Evolutionary conservation across 331 rosid species (phyloP).

Genomic region (Quercus tomentella): DNA sequence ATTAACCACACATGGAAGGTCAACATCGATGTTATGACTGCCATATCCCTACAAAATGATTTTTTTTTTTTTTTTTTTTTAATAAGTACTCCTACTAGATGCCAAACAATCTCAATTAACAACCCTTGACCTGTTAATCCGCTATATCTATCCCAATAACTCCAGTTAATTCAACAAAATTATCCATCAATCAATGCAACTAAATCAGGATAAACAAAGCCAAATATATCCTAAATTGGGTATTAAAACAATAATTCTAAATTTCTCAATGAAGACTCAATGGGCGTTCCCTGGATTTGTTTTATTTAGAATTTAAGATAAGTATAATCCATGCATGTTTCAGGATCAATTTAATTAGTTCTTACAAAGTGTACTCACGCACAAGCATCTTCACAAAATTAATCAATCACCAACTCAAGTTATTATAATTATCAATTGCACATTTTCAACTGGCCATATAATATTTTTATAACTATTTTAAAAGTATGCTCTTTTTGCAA

Average conservation of each 20-base stretch:
- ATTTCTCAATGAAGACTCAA: no score
- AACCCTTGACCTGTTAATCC: conserved; percentile 4
- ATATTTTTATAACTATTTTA: not conserved
- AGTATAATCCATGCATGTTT: not conserved
- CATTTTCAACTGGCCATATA: not conserved
- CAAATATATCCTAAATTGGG: not conserved
- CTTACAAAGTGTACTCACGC: not conserved
- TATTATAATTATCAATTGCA: not conserved
- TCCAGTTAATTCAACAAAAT: conserved; percentile 1
- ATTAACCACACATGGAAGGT: not conserved
- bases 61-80: no score
- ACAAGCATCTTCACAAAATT: not conserved
- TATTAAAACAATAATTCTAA: not conserved
- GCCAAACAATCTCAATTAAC: conserved; percentile 17
- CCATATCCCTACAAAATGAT: not conserved
- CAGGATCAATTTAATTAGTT: not conserved
- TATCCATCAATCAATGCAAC: not conserved
- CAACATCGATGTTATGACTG: not conserved
- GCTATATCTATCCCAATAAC: not conserved
- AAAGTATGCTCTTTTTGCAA: not conserved
- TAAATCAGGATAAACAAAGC: conserved; percentile 3
- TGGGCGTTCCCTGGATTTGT: not conserved
- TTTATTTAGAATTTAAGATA: not conserved
- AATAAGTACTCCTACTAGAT: conserved; percentile 1
- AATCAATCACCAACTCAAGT: not conserved